Evolutionary conservation across 352 stramenopile species (phyloP), one percentile per base, ranked within the genome.

Genomic region (Phytophthora tubulina): DNA sequence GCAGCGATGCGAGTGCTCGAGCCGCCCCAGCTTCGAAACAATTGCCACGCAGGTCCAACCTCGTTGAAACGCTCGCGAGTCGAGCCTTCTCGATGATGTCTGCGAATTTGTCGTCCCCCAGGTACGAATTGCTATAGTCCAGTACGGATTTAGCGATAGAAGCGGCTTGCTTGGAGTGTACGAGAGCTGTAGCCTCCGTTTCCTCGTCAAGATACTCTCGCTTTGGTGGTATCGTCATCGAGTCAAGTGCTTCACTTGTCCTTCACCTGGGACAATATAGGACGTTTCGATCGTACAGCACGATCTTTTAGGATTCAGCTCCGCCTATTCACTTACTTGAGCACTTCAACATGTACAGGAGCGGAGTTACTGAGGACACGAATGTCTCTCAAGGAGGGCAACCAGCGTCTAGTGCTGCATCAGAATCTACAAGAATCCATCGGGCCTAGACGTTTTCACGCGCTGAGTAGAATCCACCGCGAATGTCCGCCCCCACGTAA

Each of bases 111-210:
- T 90, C 82, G 60, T 95, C 86, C 13, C 86, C 83, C 27, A 76
- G 73, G 67, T 95, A 94, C 30, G 75, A 75, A 64, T 93, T 94
- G 74, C 88, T 94, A 56, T 84, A 91, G 72, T 95, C 81, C 41
- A 95, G 70, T 15, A 88, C 14, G 38, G 50, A 14, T 39, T 53
- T 62, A 32, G 44, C n/a, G 9, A 27, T 6, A 11, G 56, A 32
- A 9, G 32, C 10, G 4, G n/a, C n/a, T 32, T 48, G 44, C 21
- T 68, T 62, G 14, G 55, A 41, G 17, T 72, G 54, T n/a, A 63
- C 56, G 13, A 60, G 35, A 8, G 55, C 56, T 59, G 31, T 21
- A 55, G 14, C 33, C 8, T 67, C 44, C n/a, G 41, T 36, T n/a
- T 68, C 46, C 31, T 63, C 66, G 39, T 48, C 52, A 27, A 60